Evolutionary conservation across 2,329 filamentous ascomycete species (phyloP).

Genomic region (Aureobasidium sp.): DNA sequence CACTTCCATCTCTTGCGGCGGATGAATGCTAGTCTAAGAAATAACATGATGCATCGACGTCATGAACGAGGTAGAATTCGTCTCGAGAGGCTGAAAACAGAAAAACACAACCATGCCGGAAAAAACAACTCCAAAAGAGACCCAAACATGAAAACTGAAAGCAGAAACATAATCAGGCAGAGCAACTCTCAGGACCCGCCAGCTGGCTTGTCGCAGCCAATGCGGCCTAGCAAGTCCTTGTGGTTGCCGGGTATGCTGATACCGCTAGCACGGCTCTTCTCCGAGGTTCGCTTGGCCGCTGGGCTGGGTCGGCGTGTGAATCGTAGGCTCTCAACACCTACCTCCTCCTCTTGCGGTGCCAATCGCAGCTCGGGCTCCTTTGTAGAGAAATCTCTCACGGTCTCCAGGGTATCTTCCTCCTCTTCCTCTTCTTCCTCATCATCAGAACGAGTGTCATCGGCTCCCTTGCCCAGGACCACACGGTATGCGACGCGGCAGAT

Average conservation of each 20-base stretch:
- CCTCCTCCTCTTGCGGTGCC: slow-evolving; percentile 55
- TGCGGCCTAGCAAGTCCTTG: slow-evolving; percentile 74
- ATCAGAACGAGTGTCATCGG: slow-evolving; percentile 83
- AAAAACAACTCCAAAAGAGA: background rate
- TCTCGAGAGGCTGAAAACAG: background rate
- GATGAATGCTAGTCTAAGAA: background rate
- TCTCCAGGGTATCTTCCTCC: slow-evolving; percentile 20
- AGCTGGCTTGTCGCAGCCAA: slow-evolving; percentile 69
- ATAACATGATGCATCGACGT: background rate
- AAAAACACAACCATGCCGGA: background rate
- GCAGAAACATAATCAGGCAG: background rate
- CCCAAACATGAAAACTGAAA: background rate
- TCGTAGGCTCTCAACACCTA: slow-evolving; percentile 65
- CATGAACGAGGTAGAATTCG: background rate
- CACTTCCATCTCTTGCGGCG: background rate
- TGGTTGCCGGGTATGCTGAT: slow-evolving; percentile 64
- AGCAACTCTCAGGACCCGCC: background rate
- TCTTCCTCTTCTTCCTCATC: slow-evolving; percentile 67
- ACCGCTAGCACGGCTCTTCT: slow-evolving; percentile 39
- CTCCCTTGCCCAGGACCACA: slow-evolving; percentile 67
- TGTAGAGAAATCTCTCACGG: slow-evolving; percentile 20
- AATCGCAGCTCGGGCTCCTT: slow-evolving; percentile 24
- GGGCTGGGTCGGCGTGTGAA: slow-evolving; percentile 42
- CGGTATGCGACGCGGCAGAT: slow-evolving; percentile 76
- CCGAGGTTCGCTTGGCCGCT: slow-evolving; percentile 34